phyloP scores from a whole-genome alignment of 2,329 filamentous ascomycete species.

The Ascochyta clinopodiicola region DNA sequence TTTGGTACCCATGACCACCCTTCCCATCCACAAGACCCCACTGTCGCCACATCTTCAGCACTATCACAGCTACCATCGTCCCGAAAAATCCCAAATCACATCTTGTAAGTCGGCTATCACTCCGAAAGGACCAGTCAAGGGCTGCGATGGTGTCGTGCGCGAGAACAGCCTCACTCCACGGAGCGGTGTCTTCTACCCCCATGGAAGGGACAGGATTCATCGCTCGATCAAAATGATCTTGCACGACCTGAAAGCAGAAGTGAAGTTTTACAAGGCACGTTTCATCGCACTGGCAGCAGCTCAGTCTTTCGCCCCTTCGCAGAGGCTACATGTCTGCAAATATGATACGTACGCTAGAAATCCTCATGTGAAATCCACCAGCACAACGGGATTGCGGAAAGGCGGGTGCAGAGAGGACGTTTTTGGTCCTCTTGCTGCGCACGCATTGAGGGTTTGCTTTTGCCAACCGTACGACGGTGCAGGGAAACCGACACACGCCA shows the following conservation, averaged over 20 bases:
- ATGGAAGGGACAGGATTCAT: neutral
- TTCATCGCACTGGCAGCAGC: constrained; percentile 17
- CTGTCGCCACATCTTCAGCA: constrained; percentile 33
- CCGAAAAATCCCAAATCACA: constrained; percentile 26
- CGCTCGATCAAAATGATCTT: constrained; percentile 12
- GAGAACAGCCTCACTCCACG: constrained; percentile 27
- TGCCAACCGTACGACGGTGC: constrained; percentile 44
- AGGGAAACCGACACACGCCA: constrained; percentile 14
- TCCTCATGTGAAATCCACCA: neutral
- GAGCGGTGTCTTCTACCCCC: constrained; percentile 14
- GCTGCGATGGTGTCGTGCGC: constrained; percentile 38
- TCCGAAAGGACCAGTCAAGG: constrained; percentile 24
- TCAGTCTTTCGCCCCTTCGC: constrained; percentile 14
- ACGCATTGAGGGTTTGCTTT: constrained; percentile 42
- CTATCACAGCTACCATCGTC: constrained; percentile 28
- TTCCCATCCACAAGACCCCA: constrained; percentile 23
- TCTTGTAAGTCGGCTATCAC: constrained; percentile 20
- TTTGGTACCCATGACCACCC: constrained; percentile 32
- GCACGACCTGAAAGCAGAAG: constrained; percentile 19
- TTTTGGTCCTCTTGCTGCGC: constrained; percentile 20
- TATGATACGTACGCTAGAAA: constrained; percentile 6
- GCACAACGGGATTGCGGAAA: neutral
- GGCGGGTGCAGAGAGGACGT: neutral
- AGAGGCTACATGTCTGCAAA: constrained; percentile 15
- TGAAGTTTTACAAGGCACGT: constrained; percentile 22